Evolutionary conservation across 2,329 filamentous ascomycete genomes (phyloP).

Genomic region (Thielaviopsis cerberus): DNA sequence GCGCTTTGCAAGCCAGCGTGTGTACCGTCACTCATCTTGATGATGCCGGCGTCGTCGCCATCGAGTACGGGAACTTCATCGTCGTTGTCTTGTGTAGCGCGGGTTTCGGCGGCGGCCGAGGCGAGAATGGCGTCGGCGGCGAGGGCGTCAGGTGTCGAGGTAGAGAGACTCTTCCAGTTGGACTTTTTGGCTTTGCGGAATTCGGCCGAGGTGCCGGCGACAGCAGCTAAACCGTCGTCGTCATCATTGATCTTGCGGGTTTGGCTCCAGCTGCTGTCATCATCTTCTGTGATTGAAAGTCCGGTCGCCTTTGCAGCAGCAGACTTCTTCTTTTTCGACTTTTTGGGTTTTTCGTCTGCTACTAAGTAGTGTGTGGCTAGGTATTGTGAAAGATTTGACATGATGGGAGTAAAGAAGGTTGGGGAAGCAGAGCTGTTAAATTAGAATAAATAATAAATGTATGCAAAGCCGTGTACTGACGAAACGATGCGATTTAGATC

Average conservation of each 20-base stretch:
- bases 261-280: conserved; percentile 34
- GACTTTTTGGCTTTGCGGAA: conserved; percentile 64
- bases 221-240: conserved; percentile 33
- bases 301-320: conserved; percentile 25
- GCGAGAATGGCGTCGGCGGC: conserved; percentile 66
- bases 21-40: conserved; percentile 71
- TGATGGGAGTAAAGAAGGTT: not conserved
- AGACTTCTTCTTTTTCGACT: conserved; percentile 42
- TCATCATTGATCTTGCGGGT: conserved; percentile 27
- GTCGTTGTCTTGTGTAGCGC: conserved; percentile 28
- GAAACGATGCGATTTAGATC: not conserved
- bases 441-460: too few species aligned
- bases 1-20: conserved; percentile 76
- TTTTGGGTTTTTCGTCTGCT: conserved; percentile 41
- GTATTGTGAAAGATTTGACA: conserved; percentile 54
- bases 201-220: conserved; percentile 35
- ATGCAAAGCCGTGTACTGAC: too few species aligned
- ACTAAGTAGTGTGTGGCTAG: conserved; percentile 78
- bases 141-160: conserved; percentile 26
- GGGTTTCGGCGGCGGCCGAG: conserved; percentile 48
- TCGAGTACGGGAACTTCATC: conserved; percentile 32
- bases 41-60: conserved; percentile 27
- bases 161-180: conserved; percentile 56
- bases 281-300: conserved; percentile 47
- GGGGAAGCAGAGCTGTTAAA: conserved; percentile 12